A percentile compares a stretch with the other conserved stretches of the same genome.
phyloP scores from a whole-genome alignment of 2,329 filamentous ascomycete species.

The Plenodomus tracheiphilus region DNA sequence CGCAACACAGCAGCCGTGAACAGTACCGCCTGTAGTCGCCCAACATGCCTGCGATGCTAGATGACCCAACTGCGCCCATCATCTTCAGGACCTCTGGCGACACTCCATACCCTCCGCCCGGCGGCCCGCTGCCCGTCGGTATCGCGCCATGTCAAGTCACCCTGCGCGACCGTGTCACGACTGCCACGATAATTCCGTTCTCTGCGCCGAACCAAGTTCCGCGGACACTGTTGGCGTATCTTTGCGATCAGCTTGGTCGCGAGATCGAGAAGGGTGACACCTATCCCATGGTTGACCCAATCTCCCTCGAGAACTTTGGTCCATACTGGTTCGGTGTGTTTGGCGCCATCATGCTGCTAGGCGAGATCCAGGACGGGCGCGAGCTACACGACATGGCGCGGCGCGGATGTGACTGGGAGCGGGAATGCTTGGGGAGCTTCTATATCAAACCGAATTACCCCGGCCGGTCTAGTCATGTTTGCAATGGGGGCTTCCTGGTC shows the following conservation, averaged over 20 bases:
- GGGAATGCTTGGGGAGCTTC: conserved; percentile 83
- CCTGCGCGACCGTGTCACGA: conserved; percentile 79
- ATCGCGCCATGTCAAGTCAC: conserved; percentile 78
- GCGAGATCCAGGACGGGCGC: conserved; percentile 63
- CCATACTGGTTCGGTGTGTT: conserved; percentile 92
- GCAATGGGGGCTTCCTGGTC: conserved; percentile 63
- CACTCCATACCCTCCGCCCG: conserved; percentile 64
- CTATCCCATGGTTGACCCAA: conserved; percentile 81
- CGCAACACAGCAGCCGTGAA: not conserved
- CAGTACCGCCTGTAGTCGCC: conserved; percentile 4
- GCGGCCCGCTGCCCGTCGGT: conserved; percentile 66
- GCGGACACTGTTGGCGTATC: conserved; percentile 71
- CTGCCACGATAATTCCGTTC: conserved; percentile 83
- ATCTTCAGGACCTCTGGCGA: conserved; percentile 71
- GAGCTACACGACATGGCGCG: conserved; percentile 53
- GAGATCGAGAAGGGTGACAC: conserved; percentile 92
- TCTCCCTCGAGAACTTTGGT: conserved; percentile 74
- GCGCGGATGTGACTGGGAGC: conserved; percentile 68
- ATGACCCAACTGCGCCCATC: conserved; percentile 72
- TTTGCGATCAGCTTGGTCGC: conserved; percentile 82
- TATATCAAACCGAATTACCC: conserved; percentile 96
- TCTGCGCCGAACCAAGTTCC: conserved; percentile 78
- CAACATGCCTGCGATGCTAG: conserved; percentile 76
- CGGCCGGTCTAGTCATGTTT: conserved; percentile 85
- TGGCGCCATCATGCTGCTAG: conserved; percentile 82